Evolutionary conservation across 2,329 filamentous ascomycete genomes (phyloP), one percentile per base, ranked within the genome.

Genomic region (Fusarium sp.): DNA sequence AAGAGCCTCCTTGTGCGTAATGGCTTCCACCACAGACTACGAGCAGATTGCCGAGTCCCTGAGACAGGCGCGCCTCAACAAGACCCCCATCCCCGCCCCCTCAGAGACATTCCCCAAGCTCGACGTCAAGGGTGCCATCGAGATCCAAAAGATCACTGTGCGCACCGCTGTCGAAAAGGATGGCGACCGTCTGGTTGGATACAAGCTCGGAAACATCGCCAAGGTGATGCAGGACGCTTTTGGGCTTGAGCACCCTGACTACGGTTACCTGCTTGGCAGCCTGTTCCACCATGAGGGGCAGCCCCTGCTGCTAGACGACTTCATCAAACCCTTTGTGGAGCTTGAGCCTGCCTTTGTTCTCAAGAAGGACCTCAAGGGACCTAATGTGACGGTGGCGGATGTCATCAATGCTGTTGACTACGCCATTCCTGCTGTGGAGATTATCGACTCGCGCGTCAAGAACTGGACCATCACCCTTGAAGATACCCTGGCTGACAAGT

Each of bases 201-300:
- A 78, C 65, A 78, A 80, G 66, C 74, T 80, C n/a, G 75, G 78
- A 50, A 79, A 80, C 63, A 79, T 80, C 58, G 78, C 76, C n/a
- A 79, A 80, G 64, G 79, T 79, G 31, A 80, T 79, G 77, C 78
- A 79, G 57, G 76, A 74, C 22, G 78, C 78, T 13, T 80, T 80
- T 52, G 77, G 77, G 5, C 71, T 80, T 10, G 78, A 78, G 54
- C 75, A 77, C 29, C 79, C 79, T 8, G 78, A 79, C 57, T 79
- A 80, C 27, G 77, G 78, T 39, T 79, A 77, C 69, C 67, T 79
- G 9, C 65, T 79, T 5, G 74, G 72, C 22, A 80, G 76, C 24
- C 67, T 68, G 35, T 80, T 80, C 66, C 20, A 64, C 14, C 78
- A 79, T 56, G 77, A 80, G 58, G 79, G 77, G 45, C 66, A 72